These are phyloP conservation scores for Fusarium sarcochroum DNA, from an alignment of 2,329 filamentous ascomycete species.

Conservation along the genomic window DNA sequence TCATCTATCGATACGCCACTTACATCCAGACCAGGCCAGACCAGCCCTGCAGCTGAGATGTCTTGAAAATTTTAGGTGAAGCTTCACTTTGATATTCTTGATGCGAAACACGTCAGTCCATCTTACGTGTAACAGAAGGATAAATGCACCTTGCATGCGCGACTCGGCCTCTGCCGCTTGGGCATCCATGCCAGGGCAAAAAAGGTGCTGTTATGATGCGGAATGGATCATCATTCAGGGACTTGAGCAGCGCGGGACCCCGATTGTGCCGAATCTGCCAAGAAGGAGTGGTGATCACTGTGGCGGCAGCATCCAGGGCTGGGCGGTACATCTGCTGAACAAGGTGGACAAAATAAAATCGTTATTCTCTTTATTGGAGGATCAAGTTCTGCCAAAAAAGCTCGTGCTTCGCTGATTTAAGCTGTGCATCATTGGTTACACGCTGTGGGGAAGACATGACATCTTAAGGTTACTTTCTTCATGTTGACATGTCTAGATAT, in stretches of 20 bases:
- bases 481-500: conserved; percentile 15
- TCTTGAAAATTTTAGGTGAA: not conserved
- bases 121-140: not conserved
- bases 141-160: conserved; percentile 8
- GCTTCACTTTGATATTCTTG: not conserved
- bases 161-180: not conserved
- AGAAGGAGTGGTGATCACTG: conserved; percentile 37
- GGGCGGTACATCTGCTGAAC: conserved; percentile 7
- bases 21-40: conserved; percentile 1
- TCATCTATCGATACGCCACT: conserved; percentile 30
- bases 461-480: conserved; percentile 13
- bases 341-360: conserved; percentile 24
- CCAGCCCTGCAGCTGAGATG: not conserved
- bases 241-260: conserved; percentile 21
- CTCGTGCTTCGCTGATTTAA: conserved; percentile 6
- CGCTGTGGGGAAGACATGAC: conserved; percentile 16
- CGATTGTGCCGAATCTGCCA: conserved; percentile 34
- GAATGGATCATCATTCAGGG: conserved; percentile 40
- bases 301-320: conserved; percentile 25
- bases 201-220: conserved; percentile 17
- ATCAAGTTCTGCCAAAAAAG: conserved; percentile 5
- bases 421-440: conserved; percentile 31
- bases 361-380: conserved; percentile 6
- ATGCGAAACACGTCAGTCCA: conserved; percentile 7
- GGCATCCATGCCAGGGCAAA: conserved; percentile 13